Base-by-base conservation (phyloP, 257 asterid genomes). In the Solanum medicagineum region DNA sequence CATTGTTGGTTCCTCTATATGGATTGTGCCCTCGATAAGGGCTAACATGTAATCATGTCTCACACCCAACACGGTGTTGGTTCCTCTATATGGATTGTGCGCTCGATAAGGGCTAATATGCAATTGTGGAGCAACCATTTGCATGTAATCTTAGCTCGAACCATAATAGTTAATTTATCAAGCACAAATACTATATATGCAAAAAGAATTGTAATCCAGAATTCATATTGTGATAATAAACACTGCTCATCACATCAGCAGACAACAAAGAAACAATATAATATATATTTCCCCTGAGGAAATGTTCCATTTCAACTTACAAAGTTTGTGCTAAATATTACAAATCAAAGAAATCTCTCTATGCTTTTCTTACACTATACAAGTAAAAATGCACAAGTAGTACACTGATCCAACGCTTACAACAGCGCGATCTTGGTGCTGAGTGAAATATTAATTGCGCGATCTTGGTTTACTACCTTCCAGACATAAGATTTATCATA, bases 401-500 rank as follows among this genome's bases (percentile, higher is more conserved):
- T 86, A 54, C 65, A 86, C 42, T 42, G 40, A 69, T 83, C 71
- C 51, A 83, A 29, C 7, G 62, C 65, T 62, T 45, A 20, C 47
- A 63, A 68, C 62, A 83, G 47, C 54, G 63, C 29, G 55, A 54
- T 80, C 51, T 24, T 8, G 20, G 26, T 85, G 54, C 65, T 51
- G 47, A 26, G 29, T 26, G 44, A 8, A 40, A 29, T 53, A 32
- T 8, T 51, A 26, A 26, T 10, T 53, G 47, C n/a, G 11, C 19
- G 16, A 51, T 79, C 22, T 54, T 29, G 63, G 42, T 53, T 68
- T 84, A 62, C 89, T 90, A 94, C 90, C 98, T 93, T 70, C 97
- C 99, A 4, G 97, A 93, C 97, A 94, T 91, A 0, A 94, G 91
- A 84, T 93, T 93, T 81, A 91, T 83, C 13, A 93, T 87, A 55